phyloP scores from a whole-genome alignment of 345 rosid genomes.

The Excoecaria cochinchinensis region DNA sequence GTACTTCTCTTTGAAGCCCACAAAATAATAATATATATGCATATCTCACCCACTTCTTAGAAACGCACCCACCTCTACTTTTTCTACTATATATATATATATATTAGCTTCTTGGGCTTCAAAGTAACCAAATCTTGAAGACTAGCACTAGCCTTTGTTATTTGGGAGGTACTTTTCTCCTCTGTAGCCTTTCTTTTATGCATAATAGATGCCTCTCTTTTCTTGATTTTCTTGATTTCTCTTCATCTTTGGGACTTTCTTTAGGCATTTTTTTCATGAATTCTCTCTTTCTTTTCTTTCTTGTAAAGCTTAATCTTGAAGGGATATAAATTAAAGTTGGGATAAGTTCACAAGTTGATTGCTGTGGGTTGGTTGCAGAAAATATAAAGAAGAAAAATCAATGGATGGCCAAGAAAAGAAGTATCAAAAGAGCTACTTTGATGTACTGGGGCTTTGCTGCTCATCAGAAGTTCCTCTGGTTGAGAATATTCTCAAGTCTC shows the following conservation, averaged over 20 bases:
- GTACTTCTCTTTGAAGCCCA: neutral
- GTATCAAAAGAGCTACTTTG: slow-evolving; percentile 74
- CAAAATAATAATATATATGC: neutral
- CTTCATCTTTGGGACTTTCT: neutral
- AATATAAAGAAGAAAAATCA: neutral
- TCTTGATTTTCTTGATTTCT: neutral
- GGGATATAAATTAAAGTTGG: neutral
- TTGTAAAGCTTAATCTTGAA: neutral
- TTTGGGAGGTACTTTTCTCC: neutral
- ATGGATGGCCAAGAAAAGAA: slow-evolving; percentile 23
- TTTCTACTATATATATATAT: neutral
- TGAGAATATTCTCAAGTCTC: slow-evolving; percentile 57
- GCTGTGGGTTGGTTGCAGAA: slow-evolving; percentile 8
- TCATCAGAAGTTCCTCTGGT: slow-evolving; percentile 81
- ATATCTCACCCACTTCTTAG: neutral
- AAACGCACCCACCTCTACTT: neutral
- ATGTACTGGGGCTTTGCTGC: slow-evolving; percentile 84
- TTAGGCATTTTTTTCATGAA: neutral
- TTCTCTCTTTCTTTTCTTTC: neutral
- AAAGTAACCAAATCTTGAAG: neutral
- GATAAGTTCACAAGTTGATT: neutral
- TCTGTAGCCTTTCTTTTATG: neutral
- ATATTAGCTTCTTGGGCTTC: neutral
- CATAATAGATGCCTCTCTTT: neutral
- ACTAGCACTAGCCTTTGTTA: neutral